Conservation (phyloP, 208 protist species). For the Trichomonas tenax region DNA sequence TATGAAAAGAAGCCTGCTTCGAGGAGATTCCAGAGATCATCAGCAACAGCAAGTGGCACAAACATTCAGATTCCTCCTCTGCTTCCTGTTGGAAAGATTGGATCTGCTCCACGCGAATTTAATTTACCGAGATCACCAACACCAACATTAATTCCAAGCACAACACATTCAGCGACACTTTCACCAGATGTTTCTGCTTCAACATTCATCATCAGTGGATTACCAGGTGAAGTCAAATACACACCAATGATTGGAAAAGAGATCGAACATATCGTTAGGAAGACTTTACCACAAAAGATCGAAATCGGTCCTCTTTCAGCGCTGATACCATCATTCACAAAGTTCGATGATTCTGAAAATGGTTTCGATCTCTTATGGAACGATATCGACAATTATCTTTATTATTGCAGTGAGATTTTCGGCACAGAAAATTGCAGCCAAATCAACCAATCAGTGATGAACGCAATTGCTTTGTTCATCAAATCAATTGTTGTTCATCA, state of each 20-base stretch:
- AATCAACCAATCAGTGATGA: neutral
- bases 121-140: neutral
- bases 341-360: neutral
- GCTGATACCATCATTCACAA: neutral
- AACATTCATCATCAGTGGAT: neutral
- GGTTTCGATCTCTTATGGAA: neutral
- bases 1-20: neutral
- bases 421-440: neutral
- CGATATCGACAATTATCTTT: neutral
- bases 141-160: too few relatives aligned
- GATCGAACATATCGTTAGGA: neutral
- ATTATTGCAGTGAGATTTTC: neutral
- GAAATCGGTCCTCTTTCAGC: neutral
- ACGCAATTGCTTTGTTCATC: neutral
- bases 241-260: neutral
- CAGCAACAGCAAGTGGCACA: neutral
- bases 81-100: neutral
- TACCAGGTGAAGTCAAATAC: neutral
- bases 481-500: neutral
- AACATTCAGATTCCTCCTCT: neutral
- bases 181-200: neutral
- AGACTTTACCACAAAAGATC: neutral
- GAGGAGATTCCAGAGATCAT: neutral
- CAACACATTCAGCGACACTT: too few relatives aligned
- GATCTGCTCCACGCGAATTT: neutral